Conservation (phyloP, 176 grass and related monocot genomes). For the Ensete glaucum region DNA sequence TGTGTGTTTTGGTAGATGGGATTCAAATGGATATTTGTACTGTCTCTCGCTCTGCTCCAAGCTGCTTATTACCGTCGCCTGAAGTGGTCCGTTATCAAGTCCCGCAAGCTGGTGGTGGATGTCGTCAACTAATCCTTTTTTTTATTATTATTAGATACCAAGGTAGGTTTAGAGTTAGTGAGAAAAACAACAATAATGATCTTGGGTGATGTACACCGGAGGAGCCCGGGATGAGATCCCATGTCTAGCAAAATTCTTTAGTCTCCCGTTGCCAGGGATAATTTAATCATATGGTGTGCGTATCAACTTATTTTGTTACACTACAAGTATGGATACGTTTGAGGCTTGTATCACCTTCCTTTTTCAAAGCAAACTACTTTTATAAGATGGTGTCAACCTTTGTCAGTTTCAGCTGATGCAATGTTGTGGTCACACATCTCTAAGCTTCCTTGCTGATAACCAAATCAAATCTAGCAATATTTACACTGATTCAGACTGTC, state of each 20-base stretch:
- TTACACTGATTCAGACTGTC: no score
- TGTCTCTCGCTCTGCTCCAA: conserved; percentile 87
- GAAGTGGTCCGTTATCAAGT: conserved; percentile 86
- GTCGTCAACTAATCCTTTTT: conserved; percentile 57
- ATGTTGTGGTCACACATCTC: no score
- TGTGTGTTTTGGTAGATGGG: conserved; percentile 37
- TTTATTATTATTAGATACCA: no score
- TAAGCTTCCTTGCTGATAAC: no score
- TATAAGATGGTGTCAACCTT: no score
- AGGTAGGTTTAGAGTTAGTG: not conserved
- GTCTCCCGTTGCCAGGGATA: not conserved
- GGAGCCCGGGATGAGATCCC: not conserved
- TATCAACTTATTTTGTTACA: not conserved
- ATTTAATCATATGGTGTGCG: no score
- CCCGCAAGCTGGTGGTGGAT: conserved; percentile 75
- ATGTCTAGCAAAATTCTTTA: not conserved
- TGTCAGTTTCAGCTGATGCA: no score
- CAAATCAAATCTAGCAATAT: no score
- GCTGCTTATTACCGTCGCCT: conserved; percentile 90
- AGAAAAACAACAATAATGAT: not conserved
- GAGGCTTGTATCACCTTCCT: not conserved
- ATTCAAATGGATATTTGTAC: conserved; percentile 89
- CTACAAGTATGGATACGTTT: not conserved
- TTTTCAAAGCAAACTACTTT: no score
- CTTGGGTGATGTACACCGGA: not conserved